These are phyloP conservation scores for Pythium coloratum DNA, from an alignment of 352 stramenopile species.

Conservation along the genomic window DNA sequence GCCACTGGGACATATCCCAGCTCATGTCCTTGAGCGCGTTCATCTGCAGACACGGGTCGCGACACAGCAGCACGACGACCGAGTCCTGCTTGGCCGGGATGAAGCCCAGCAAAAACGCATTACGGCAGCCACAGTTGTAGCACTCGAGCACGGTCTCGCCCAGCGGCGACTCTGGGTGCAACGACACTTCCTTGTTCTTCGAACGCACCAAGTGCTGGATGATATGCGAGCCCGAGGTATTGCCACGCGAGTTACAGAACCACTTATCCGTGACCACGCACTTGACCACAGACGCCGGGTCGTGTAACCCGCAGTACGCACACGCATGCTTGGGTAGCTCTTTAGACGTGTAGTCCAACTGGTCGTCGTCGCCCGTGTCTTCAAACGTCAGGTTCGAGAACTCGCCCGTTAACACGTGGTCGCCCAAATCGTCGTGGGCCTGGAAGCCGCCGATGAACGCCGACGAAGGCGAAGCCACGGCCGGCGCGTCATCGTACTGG, in stretches of 20 bases:
- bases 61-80: slow-evolving; percentile 97
- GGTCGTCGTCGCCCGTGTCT: slow-evolving; percentile 68
- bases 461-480: not conserved
- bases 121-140: slow-evolving; percentile 99
- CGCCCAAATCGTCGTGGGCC: slow-evolving; percentile 32
- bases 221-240: slow-evolving; percentile 94
- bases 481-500: slow-evolving; percentile 44
- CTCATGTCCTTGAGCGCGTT: slow-evolving; percentile 98
- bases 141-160: slow-evolving; percentile 98
- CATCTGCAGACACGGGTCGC: slow-evolving; percentile 96
- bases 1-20: slow-evolving; percentile 98
- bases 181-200: slow-evolving; percentile 88
- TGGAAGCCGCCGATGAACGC: slow-evolving; percentile 32
- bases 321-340: slow-evolving; percentile 92
- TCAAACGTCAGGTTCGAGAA: slow-evolving; percentile 74
- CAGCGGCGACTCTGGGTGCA: slow-evolving; percentile 95
- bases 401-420: slow-evolving; percentile 37
- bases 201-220: slow-evolving; percentile 98
- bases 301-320: slow-evolving; percentile 97
- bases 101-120: slow-evolving; percentile 99
- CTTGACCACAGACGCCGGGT: slow-evolving; percentile 95
- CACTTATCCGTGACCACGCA: slow-evolving; percentile 97
- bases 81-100: slow-evolving; percentile 96
- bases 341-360: slow-evolving; percentile 61
- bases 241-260: slow-evolving; percentile 98